Evolutionary conservation across 306 rosid species (phyloP), one percentile per base, ranked within the genome.

Genomic region (Oemleria cerasiformis): DNA sequence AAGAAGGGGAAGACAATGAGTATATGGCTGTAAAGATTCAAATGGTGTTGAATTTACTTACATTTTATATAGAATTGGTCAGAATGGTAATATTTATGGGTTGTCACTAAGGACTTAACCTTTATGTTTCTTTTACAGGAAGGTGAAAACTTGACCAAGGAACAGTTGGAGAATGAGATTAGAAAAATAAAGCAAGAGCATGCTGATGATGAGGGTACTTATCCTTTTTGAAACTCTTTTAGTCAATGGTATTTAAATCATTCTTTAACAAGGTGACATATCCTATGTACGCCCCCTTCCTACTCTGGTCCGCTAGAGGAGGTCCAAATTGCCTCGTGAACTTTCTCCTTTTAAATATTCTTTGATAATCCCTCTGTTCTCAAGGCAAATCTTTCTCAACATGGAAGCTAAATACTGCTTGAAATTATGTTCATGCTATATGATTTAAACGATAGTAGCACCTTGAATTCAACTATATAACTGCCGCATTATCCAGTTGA

Each of bases 181-280:
- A 76, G 78, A 83, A 95, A 89, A 84, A 77, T 94, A 36, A 94
- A 94, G 84, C 84, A 89, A 78, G 96, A 85, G 71, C 96, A 91
- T 78, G 97, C 92, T 68, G 96, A 86, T 74, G 99, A 94, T 70
- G 93, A 94, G 80, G 99, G 99, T 94, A 65, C 41, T 65, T 72
- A 43, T 63, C 70, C 45, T 61, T 72, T 45, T 8, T n/a, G n/a
- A n/a, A n/a, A n/a, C n/a, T n/a, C n/a, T n/a, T n/a, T n/a, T n/a
- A n/a, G n/a, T n/a, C n/a, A n/a, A n/a, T n/a, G n/a, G n/a, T n/a
- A n/a, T n/a, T n/a, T n/a, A n/a, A n/a, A n/a, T n/a, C n/a, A n/a
- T n/a, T n/a, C n/a, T n/a, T n/a, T n/a, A n/a, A n/a, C n/a, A n/a
- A n/a, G n/a, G n/a, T n/a, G n/a, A n/a, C n/a, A n/a, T n/a, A n/a